Conservation (phyloP, 1,139 yeast genomes). For the Suhomyces guaymorum region DNA sequence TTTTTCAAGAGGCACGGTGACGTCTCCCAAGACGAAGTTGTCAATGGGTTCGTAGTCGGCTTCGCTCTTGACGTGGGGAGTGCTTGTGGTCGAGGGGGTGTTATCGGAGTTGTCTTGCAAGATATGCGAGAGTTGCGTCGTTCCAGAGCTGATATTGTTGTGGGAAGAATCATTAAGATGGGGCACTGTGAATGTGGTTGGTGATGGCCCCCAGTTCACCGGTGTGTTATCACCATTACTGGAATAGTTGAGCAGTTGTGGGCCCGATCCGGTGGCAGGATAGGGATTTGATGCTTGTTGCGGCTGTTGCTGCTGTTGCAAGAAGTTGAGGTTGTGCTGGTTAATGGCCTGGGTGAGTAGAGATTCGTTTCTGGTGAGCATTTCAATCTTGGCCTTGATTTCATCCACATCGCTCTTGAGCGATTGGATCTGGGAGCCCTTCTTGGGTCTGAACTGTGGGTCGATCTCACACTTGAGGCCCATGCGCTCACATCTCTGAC, state of each 20-base stretch:
- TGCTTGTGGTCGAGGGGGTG: conserved; percentile 21
- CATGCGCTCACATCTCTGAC: conserved; percentile 80
- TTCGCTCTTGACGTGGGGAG: conserved; percentile 13
- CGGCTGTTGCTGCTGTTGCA: conserved; percentile 25
- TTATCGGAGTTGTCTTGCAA: conserved; percentile 29
- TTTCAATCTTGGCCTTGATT: conserved; percentile 73
- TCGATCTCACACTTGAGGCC: conserved; percentile 83
- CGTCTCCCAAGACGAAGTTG: conserved; percentile 76
- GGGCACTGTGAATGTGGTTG: conserved; percentile 3
- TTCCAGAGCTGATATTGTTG: conserved; percentile 4
- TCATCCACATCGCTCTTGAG: conserved; percentile 84
- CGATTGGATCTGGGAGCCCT: conserved; percentile 86
- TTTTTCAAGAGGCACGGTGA: conserved; percentile 59
- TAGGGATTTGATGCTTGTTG: conserved; percentile 1
- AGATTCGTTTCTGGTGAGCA: conserved; percentile 69
- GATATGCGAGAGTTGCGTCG: conserved; percentile 18
- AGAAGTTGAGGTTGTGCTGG: conserved; percentile 40
- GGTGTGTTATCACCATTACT: conserved; percentile 7
- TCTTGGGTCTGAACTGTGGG: conserved; percentile 87
- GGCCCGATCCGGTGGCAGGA: conserved; percentile 1
- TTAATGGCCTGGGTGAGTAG: conserved; percentile 64
- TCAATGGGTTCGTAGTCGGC: conserved; percentile 30
- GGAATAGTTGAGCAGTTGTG: conserved; percentile 1
- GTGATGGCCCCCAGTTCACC: conserved; percentile 7
- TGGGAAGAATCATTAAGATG: conserved; percentile 13